phyloP scores from a whole-genome alignment of 2,329 filamentous ascomycete species.

The Thielaviopsis ethacetica region DNA sequence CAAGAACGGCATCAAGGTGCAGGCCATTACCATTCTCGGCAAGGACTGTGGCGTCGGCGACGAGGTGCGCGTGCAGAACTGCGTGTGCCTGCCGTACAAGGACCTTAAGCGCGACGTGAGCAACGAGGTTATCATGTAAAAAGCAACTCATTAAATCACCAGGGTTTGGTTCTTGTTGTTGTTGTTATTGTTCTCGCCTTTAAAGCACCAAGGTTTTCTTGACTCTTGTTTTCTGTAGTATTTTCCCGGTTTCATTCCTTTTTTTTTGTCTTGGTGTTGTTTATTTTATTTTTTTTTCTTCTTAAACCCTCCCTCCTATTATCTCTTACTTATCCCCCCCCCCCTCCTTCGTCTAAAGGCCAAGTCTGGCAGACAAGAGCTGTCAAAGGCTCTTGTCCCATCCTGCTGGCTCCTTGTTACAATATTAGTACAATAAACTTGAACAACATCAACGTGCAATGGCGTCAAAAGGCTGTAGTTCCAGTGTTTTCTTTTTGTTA shows the following conservation, averaged over 20 bases:
- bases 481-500: not conserved
- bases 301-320: too few species aligned
- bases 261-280: too few species aligned
- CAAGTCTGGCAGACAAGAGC: too few species aligned
- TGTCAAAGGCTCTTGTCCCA: too few species aligned
- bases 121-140: slow-evolving; percentile 85
- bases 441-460: not conserved
- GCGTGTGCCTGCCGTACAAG: slow-evolving; percentile 93
- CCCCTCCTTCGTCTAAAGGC: not conserved
- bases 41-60: slow-evolving; percentile 92
- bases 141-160: not conserved
- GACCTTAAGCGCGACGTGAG: slow-evolving; percentile 89
- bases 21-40: slow-evolving; percentile 92
- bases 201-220: not conserved
- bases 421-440: not conserved
- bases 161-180: not conserved
- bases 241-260: too few species aligned
- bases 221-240: not conserved
- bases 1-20: slow-evolving; percentile 97
- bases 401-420: not conserved
- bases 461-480: too few species aligned
- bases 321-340: not conserved
- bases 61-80: slow-evolving; percentile 93
- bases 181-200: not conserved
- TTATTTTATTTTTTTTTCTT: too few species aligned